A percentile compares a stretch with the other conserved stretches of the same genome.
Evolutionary conservation across 2,329 filamentous ascomycete species (phyloP).

Genomic region (Aspergillus aculeatinus): DNA sequence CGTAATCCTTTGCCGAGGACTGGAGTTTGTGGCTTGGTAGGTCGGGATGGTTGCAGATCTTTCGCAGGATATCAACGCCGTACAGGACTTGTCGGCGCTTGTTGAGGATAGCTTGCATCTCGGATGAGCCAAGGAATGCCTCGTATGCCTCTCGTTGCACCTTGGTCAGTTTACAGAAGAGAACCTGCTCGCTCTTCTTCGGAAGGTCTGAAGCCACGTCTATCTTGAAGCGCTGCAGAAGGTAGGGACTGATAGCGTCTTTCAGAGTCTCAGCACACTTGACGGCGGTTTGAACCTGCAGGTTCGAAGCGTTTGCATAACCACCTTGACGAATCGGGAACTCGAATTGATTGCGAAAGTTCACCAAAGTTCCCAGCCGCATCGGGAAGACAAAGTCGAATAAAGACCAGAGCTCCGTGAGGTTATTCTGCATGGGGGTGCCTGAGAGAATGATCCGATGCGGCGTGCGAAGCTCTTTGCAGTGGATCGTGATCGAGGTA

Average conservation of each 20-base stretch:
- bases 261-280: conserved; percentile 93
- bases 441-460: conserved; percentile 93
- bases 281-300: conserved; percentile 91
- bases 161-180: conserved; percentile 89
- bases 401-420: conserved; percentile 91
- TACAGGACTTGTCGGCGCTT: conserved; percentile 77
- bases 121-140: conserved; percentile 74
- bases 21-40: conserved; percentile 67
- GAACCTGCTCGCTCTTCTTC: conserved; percentile 91
- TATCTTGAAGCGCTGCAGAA: conserved; percentile 86
- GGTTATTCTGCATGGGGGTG: conserved; percentile 96
- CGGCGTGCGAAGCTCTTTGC: conserved; percentile 86
- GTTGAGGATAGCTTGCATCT: conserved; percentile 78
- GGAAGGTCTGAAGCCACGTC: conserved; percentile 93
- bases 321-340: conserved; percentile 90
- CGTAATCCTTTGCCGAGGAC: conserved; percentile 66
- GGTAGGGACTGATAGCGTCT: conserved; percentile 87
- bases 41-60: conserved; percentile 98
- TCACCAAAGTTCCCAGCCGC: conserved; percentile 86
- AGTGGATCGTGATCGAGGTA: conserved; percentile 88
- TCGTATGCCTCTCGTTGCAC: conserved; percentile 79
- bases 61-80: conserved; percentile 87
- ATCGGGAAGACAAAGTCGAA: conserved; percentile 98
- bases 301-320: conserved; percentile 90
- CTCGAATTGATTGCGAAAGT: conserved; percentile 88